phyloP scores from a whole-genome alignment of 192 early-diverging fungal genomes.

The Umbelopsis isabellina region DNA sequence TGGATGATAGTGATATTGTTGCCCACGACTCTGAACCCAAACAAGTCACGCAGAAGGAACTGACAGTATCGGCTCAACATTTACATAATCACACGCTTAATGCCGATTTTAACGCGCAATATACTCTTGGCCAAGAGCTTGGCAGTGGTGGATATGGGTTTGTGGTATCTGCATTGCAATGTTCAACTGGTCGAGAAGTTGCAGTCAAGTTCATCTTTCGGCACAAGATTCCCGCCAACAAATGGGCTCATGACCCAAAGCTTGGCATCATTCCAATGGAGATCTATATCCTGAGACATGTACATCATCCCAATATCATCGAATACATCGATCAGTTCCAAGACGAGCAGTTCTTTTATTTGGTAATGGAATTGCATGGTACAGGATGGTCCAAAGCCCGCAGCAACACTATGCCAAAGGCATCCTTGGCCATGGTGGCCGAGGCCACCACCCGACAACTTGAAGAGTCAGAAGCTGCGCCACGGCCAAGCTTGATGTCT shows the following conservation, averaged over 20 bases:
- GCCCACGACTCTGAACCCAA: background rate
- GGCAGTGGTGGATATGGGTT: conserved; percentile 75
- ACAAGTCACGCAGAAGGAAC: background rate
- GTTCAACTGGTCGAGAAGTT: conserved; percentile 56
- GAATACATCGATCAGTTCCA: conserved; percentile 55
- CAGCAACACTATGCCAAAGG: background rate
- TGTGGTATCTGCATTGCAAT: conserved; percentile 60
- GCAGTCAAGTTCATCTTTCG: conserved; percentile 77
- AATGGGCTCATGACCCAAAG: conserved; percentile 52
- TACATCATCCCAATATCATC: conserved; percentile 67
- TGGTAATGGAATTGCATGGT: conserved; percentile 65
- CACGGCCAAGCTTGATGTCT: conserved; percentile 33
- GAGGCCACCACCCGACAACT: conserved; percentile 35
- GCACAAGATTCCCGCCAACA: conserved; percentile 53
- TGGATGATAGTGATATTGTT: background rate
- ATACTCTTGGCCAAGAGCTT: conserved; percentile 57
- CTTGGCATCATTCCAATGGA: conserved; percentile 56
- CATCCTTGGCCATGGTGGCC: conserved; percentile 34
- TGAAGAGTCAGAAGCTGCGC: background rate
- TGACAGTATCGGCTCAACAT: background rate
- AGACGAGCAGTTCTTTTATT: conserved; percentile 51
- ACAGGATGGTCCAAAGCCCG: conserved; percentile 43
- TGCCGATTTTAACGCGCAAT: conserved; percentile 27
- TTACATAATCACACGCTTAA: background rate
- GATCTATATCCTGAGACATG: conserved; percentile 53